These are phyloP conservation scores for Tolypocladium album DNA, from an alignment of 2,329 filamentous ascomycete genomes.

Conservation along the genomic window DNA sequence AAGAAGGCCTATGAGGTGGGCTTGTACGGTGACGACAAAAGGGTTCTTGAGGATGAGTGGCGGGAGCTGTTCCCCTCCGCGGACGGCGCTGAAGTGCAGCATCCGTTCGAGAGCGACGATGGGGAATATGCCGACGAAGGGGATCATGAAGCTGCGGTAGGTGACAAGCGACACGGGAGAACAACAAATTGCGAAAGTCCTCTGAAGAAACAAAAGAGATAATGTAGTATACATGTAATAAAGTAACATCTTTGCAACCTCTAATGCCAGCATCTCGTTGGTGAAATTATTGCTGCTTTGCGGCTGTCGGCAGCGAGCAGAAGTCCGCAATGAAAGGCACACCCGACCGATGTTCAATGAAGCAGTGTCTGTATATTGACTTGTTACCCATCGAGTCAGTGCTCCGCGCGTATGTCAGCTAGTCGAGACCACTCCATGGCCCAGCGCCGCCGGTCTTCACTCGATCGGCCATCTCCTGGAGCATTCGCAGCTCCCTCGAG, in stretches of 20 bases:
- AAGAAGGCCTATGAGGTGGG: constrained; percentile 59
- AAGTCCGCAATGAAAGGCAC: background rate
- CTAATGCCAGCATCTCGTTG: background rate
- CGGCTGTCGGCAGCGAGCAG: background rate
- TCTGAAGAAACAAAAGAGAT: constrained; percentile 16
- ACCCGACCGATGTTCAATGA: background rate
- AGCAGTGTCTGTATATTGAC: background rate
- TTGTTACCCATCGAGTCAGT: constrained; percentile 7
- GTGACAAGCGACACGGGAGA: constrained; percentile 13
- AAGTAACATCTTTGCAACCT: background rate
- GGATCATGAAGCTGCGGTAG: constrained; percentile 8
- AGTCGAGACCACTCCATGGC: constrained; percentile 23
- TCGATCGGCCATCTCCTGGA: constrained; percentile 3
- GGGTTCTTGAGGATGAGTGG: constrained; percentile 51
- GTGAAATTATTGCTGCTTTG: background rate
- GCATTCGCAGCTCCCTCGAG: constrained; percentile 11
- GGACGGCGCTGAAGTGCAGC: constrained; percentile 27
- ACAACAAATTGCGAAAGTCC: constrained; percentile 4
- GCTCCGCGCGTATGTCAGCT: constrained; percentile 11
- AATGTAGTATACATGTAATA: background rate
- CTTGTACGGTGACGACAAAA: constrained; percentile 51
- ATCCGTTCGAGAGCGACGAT: constrained; percentile 20
- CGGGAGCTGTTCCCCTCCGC: constrained; percentile 30
- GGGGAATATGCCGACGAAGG: constrained; percentile 21
- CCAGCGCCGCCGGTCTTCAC: constrained; percentile 15